Base-by-base conservation (phyloP, 441 rosid genomes). In the Populus hybrid region DNA sequence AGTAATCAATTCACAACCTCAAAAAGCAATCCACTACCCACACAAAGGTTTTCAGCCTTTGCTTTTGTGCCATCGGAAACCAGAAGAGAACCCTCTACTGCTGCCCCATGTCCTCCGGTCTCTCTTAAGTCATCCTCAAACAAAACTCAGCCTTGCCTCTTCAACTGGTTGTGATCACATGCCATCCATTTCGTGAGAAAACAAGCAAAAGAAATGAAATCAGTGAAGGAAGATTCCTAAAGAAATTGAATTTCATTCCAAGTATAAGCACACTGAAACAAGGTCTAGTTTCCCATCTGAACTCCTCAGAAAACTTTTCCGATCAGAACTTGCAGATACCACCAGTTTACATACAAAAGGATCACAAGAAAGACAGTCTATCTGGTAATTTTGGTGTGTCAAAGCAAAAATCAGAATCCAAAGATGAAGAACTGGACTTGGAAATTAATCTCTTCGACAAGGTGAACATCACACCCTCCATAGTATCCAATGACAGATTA, bases 181-280 rank as follows among this genome's bases (percentile, higher is more conserved):
- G 64, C 78, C 73, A 69, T 80, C 67, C 66, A 18, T 34, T 77
- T 67, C 32, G 26, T 26, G 14, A 65, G 18, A 16, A 68, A 23
- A 63, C 53, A 73, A 26, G 3, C 71, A 11, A 4, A 71, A 79
- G 81, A 81, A 59, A 89, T 92, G 97, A 92, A 88, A 70, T 88
- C 88, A 80, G 81, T 89, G 88, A 92, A 88, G 79, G 86, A 73
- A 88, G 88, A 79, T 72, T 95, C 71, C 76, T 89, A 10, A 91
- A 87, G 89, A 95, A 88, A 70, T 82, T 93, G 71, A 90, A 84
- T 10, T 75, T 91, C 78, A 75, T 89, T 75, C 90, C 96, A 14
- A 75, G 82, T 16, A 81, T 88, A 71, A 71, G 74, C 74, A 71
- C 90, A 32, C 75, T 88, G 38, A 89, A 85, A 86, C 87, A 86